A percentile compares a stretch with the other conserved stretches of the same genome.
Evolutionary conservation across 2,329 filamentous ascomycete genomes (phyloP).

Genomic region (Fusarium sp.): DNA sequence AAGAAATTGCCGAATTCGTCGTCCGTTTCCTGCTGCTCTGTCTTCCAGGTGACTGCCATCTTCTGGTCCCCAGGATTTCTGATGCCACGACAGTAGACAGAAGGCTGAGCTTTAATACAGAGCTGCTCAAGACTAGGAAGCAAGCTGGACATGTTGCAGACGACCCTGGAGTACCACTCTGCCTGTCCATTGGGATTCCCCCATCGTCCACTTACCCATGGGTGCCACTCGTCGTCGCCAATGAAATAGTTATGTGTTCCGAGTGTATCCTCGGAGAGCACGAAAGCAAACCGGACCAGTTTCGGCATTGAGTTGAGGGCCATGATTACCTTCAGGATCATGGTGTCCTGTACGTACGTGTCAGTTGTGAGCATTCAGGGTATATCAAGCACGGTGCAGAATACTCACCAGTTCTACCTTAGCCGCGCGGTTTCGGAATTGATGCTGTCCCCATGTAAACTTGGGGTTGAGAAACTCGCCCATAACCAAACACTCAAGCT

Average conservation of each 20-base stretch:
- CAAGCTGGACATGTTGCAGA: not conserved
- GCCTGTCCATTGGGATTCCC: too few relatives aligned
- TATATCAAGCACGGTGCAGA: too few relatives aligned
- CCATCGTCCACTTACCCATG: too few relatives aligned
- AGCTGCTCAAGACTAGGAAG: not conserved
- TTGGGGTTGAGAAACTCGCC: not conserved
- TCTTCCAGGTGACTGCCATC: not conserved
- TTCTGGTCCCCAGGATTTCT: not conserved
- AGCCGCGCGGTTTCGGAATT: not conserved
- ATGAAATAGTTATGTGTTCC: too few relatives aligned
- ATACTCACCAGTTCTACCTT: too few relatives aligned
- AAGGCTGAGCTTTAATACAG: not conserved
- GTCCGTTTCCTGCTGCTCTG: not conserved
- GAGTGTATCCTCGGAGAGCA: too few relatives aligned
- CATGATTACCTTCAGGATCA: too few relatives aligned
- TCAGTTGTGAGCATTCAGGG: too few relatives aligned
- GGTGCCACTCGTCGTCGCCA: too few relatives aligned
- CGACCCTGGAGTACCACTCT: not conserved
- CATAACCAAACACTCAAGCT: not conserved
- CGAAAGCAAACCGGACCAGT: too few relatives aligned
- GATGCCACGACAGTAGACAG: not conserved
- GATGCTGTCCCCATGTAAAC: not conserved
- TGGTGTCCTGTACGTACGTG: too few relatives aligned
- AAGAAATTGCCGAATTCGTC: not conserved
- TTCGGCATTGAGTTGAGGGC: too few relatives aligned